Base-by-base conservation (phyloP, 768 basidiomycete species). In the Podaxis rugospora region DNA sequence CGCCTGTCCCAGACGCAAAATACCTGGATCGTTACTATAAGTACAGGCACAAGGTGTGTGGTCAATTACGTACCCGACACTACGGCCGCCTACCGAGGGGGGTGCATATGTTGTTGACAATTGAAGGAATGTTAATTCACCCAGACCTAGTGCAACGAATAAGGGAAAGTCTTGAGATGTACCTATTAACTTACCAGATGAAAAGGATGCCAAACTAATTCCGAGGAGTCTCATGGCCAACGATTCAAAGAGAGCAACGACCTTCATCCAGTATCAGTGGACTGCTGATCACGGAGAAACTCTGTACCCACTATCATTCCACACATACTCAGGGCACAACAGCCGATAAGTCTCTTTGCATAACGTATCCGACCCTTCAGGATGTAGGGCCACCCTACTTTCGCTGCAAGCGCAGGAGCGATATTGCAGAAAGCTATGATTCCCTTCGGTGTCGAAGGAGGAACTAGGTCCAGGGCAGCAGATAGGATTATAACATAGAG, bases 361-460 rank as follows among this genome's bases (percentile, higher is more conserved):
- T 99, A 99, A 59, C 88, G 81, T 75, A 98, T 90, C 62, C 84
- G 79, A 0, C 96, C 96, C 67, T 88, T 91, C 49, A 95, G 80
- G 16, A 98, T 65, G 68, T 98, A 95, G 0, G 96, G 95, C 83
- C 95, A 98, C 7, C 86, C 89, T 3, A 97, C 77, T 74, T 98
- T 98, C 18, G 92, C 93, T 0, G 88, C 70, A 1, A 98, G 75
- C 0, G 93, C 85, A 0, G 96, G 95, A 11, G 90, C 83, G 57
- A 99, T 97, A 72, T 98, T 98, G 76, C 92, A 95, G 70, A 98
- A 94, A 0, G 90, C 86, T 55, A 98, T 93, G 58, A 98, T 86
- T 14, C 96, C 96, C 70, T 96, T 96, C 0, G 96, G 95, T 0
- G 93, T 96, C 1, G 89, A 83, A 1, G 92, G 87, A 6, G 94